phyloP scores from a whole-genome alignment of 768 basidiomycete species.

The Cystobasidium tubakii region DNA sequence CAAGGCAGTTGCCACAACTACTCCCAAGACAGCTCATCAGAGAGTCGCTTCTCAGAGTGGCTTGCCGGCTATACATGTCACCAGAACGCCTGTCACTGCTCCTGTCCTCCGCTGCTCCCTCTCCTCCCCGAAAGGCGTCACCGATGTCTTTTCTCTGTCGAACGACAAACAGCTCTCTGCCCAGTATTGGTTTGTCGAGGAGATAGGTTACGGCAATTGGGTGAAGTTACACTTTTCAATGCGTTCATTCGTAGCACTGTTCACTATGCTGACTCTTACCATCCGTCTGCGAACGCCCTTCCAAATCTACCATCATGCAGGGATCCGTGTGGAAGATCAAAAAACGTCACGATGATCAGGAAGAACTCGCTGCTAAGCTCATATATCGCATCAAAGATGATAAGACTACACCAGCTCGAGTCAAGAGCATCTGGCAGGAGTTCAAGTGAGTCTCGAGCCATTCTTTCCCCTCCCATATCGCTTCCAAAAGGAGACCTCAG shows the following conservation, averaged over 20 bases:
- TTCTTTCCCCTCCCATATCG: neutral
- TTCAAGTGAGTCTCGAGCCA: constrained; percentile 41
- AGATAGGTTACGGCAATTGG: constrained; percentile 92
- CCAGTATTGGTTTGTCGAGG: constrained; percentile 35
- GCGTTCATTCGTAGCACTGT: neutral
- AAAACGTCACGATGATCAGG: constrained; percentile 49
- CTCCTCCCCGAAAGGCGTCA: constrained; percentile 19
- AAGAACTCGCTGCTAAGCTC: constrained; percentile 75
- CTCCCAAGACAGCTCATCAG: constrained; percentile 10
- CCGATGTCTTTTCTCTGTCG: neutral
- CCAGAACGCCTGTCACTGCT: neutral
- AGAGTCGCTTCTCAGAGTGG: neutral
- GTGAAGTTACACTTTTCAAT: constrained; percentile 55
- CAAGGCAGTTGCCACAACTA: neutral
- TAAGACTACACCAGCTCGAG: constrained; percentile 77
- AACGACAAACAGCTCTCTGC: constrained; percentile 26
- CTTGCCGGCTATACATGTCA: neutral
- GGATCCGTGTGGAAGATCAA: constrained; percentile 51
- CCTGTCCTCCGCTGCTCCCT: neutral
- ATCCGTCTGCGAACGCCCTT: constrained; percentile 44
- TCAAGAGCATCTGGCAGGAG: constrained; percentile 66
- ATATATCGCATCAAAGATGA: constrained; percentile 77
- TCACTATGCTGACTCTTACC: constrained; percentile 26
- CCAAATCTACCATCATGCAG: constrained; percentile 60
- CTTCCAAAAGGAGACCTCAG: neutral